These are phyloP conservation scores for Pythium insidiosum DNA, from an alignment of 352 stramenopile species.

Conservation along the genomic window DNA sequence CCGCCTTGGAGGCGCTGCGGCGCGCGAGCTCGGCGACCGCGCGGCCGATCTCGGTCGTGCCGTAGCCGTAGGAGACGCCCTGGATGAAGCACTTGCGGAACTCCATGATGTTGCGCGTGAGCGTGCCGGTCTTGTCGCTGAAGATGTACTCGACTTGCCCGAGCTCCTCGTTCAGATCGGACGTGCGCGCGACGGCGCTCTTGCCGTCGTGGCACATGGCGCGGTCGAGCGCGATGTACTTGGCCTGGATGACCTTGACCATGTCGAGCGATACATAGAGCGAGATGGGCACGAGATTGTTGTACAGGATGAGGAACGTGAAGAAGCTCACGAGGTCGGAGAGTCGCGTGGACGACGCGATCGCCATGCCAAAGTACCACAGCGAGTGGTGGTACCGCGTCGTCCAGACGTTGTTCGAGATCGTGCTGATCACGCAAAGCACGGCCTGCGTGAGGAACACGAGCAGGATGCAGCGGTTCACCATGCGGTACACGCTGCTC, in stretches of 20 bases:
- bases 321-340: constrained; percentile 80
- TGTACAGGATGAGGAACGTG: constrained; percentile 95
- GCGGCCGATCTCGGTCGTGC: constrained; percentile 69
- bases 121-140: constrained; percentile 98
- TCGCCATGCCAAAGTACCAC: constrained; percentile 38
- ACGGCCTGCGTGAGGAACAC: constrained; percentile 54
- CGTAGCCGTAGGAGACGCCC: constrained; percentile 78
- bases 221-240: constrained; percentile 49
- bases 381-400: constrained; percentile 21
- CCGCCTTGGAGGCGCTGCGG: not conserved
- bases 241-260: constrained; percentile 82
- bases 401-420: constrained; percentile 43
- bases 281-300: constrained; percentile 96
- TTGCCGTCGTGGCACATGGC: constrained; percentile 86
- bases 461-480: constrained; percentile 62
- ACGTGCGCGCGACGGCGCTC: constrained; percentile 75
- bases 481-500: constrained; percentile 61
- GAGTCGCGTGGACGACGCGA: constrained; percentile 6
- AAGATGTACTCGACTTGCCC: constrained; percentile 98
- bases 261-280: constrained; percentile 97
- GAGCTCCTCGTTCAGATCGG: constrained; percentile 89
- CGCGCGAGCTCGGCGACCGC: constrained; percentile 33
- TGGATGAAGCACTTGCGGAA: constrained; percentile 88
- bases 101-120: constrained; percentile 99
- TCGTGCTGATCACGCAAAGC: constrained; percentile 60